phyloP scores from a whole-genome alignment of 192 early-diverging fungal genomes.

The Dissophora ornata region DNA sequence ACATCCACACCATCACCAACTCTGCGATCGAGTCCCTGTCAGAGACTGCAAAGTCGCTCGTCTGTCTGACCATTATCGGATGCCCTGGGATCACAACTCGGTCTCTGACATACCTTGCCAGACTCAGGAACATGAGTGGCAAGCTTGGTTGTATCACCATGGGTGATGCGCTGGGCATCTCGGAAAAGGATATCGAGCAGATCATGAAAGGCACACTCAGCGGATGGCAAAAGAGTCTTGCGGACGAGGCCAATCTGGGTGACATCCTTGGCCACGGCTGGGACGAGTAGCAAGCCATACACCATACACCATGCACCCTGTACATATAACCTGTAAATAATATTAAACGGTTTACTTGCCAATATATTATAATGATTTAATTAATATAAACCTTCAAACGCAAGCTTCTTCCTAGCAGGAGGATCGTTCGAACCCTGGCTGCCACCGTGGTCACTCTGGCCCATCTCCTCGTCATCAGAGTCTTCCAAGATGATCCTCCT shows the following conservation, averaged over 20 bases:
- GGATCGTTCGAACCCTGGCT: slow-evolving; percentile 3
- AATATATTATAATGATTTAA: slow-evolving; percentile 1
- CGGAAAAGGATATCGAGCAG: slow-evolving; percentile 55
- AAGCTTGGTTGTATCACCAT: slow-evolving; percentile 58
- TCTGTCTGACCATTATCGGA: slow-evolving; percentile 58
- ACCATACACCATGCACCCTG: too few relatives aligned
- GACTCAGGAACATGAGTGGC: slow-evolving; percentile 36
- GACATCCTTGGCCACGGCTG: slow-evolving; percentile 52
- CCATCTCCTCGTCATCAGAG: slow-evolving; percentile 34
- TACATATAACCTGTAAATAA: too few relatives aligned
- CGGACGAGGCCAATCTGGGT: slow-evolving; percentile 48
- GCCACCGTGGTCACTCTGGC: background rate
- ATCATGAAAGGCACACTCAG: slow-evolving; percentile 55
- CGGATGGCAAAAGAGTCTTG: slow-evolving; percentile 56
- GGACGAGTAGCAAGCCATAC: slow-evolving; percentile 26
- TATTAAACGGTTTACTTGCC: too few relatives aligned
- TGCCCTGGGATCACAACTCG: slow-evolving; percentile 54
- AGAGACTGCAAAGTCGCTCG: slow-evolving; percentile 30
- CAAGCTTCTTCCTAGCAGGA: slow-evolving; percentile 23
- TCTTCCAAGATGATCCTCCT: slow-evolving; percentile 29
- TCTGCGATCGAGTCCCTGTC: slow-evolving; percentile 48
- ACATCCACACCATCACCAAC: slow-evolving; percentile 48
- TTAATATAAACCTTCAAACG: slow-evolving; percentile 11
- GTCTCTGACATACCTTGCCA: slow-evolving; percentile 40
- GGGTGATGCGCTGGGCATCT: slow-evolving; percentile 57